Percentiles rank a stretch among this genome's conserved stretches.
These are phyloP conservation scores for Mycosphaerella sp. DNA, from an alignment of 2,329 filamentous ascomycete genomes.

Conservation along the genomic window DNA sequence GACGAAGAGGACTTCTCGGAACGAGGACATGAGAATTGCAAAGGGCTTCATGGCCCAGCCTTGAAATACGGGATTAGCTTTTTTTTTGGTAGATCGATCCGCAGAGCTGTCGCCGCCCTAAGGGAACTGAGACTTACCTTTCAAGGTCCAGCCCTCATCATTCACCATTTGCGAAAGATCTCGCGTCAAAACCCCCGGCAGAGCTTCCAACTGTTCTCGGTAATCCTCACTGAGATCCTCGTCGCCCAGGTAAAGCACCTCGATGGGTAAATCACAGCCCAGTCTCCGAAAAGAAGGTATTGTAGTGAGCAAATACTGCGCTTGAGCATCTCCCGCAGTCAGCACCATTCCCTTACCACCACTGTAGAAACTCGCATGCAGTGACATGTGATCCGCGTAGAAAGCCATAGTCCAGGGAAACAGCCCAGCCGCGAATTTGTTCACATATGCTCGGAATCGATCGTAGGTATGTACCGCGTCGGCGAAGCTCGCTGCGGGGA, in stretches of 20 bases:
- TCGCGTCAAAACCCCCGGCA: conserved; percentile 41
- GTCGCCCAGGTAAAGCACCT: conserved; percentile 41
- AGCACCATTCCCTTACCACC: conserved; percentile 42
- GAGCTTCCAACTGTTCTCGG: conserved; percentile 38
- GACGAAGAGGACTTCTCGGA: conserved; percentile 45
- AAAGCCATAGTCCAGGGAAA: conserved; percentile 40
- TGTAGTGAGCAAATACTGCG: conserved; percentile 40
- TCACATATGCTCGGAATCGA: conserved; percentile 38
- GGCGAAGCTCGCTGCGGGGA: neutral
- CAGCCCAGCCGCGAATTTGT: conserved; percentile 36
- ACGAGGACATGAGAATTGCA: conserved; percentile 43
- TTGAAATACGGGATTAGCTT: neutral
- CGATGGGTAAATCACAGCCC: conserved; percentile 37
- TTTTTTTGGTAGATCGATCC: no score
- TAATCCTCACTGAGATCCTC: conserved; percentile 40
- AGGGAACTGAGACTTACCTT: conserved; percentile 12
- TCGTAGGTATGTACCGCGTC: conserved; percentile 38
- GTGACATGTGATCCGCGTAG: conserved; percentile 41
- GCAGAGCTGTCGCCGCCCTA: neutral
- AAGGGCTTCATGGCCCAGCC: conserved; percentile 46
- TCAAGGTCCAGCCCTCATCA: conserved; percentile 40
- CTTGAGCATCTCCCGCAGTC: conserved; percentile 41
- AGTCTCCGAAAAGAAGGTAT: conserved; percentile 37
- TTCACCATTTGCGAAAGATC: conserved; percentile 42
- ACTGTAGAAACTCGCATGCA: conserved; percentile 30